Evolutionary conservation across 768 basidiomycete species (phyloP), one percentile per base, ranked within the genome.

Genomic region (Mycena maculata): DNA sequence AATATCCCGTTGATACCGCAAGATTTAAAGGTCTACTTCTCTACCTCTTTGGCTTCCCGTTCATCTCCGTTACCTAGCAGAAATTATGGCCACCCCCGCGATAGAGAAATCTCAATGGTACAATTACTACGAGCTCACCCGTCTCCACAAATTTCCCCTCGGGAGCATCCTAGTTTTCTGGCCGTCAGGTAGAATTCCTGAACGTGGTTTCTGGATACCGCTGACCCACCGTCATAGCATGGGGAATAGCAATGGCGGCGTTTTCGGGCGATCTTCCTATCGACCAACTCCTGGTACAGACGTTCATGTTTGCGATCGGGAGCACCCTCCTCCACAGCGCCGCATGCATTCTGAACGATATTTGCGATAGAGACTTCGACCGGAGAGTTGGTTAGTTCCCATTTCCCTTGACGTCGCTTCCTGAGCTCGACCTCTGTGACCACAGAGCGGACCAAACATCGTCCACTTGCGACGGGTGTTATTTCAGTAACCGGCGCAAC

Each of bases 311-410:
- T 20, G 25, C 47, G 6, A 28, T 31, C 18, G 58, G 42, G 18
- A 25, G 47, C 10, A 50, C 50, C 36, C 33, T 61, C 6, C 48
- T 61, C 7, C 60, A 48, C 13, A 61, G 60, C 33, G 33, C 60
- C 9, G 60, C 60, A 18, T 63, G 61, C 30, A 63, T 52, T 15
- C 5, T 30, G 20, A 76, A 76, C 47, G 74, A 76, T 44, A 76
- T 74, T 25, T 52, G 73, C 11, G 76, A 78, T 60, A 70, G 73
- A n/a, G 64, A 76, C 10, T 71, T 80, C 56, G 81, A 82, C 58
- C 69, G 71, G 10, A 73, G 75, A 75, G 81, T 82, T 54, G 81
- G 80, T 78, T 57, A 59, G 80, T 67, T 18, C 10, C 9, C 23
- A n/a, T 36, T 78, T 76, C 60, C 73, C 72, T 33, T 68, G 79